These are phyloP conservation scores for Lactarius evosmus DNA, from an alignment of 768 basidiomycete species.

Conservation along the genomic window DNA sequence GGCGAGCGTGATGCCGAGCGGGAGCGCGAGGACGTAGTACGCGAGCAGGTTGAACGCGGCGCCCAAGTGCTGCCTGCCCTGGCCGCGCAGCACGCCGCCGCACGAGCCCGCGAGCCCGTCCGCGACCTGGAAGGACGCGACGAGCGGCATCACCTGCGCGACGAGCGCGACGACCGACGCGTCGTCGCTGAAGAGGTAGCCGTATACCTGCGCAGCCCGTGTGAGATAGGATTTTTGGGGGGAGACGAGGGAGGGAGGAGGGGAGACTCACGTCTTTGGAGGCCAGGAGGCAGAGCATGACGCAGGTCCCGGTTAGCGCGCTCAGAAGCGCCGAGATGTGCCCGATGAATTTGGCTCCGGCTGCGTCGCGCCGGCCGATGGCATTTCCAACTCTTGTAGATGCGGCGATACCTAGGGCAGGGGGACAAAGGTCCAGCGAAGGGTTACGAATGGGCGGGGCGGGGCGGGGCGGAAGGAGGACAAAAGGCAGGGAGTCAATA, in stretches of 20 bases:
- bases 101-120: constrained; percentile 53
- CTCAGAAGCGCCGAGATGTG: constrained; percentile 64
- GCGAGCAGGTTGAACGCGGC: constrained; percentile 71
- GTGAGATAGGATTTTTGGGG: not conserved
- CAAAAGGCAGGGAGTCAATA: not conserved
- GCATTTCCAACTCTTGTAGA: constrained; percentile 72
- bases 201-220: constrained; percentile 49
- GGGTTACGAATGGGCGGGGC: no score
- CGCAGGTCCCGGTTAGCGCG: constrained; percentile 51
- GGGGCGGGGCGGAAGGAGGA: no score
- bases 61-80: constrained; percentile 64
- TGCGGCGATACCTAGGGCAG: constrained; percentile 53
- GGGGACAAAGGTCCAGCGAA: no score
- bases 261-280: constrained; percentile 49
- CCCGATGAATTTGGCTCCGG: constrained; percentile 53
- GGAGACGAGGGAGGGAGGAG: not conserved
- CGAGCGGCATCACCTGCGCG: constrained; percentile 48
- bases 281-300: constrained; percentile 58
- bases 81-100: constrained; percentile 48
- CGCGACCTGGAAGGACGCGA: constrained; percentile 54
- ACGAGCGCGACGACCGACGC: constrained; percentile 49
- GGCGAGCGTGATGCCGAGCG: constrained; percentile 50
- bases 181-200: constrained; percentile 69
- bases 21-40: constrained; percentile 53
- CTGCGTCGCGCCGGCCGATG: constrained; percentile 55